These are phyloP conservation scores for Fusarium paranaense DNA, from an alignment of 2,329 filamentous ascomycete species.

Conservation along the genomic window DNA sequence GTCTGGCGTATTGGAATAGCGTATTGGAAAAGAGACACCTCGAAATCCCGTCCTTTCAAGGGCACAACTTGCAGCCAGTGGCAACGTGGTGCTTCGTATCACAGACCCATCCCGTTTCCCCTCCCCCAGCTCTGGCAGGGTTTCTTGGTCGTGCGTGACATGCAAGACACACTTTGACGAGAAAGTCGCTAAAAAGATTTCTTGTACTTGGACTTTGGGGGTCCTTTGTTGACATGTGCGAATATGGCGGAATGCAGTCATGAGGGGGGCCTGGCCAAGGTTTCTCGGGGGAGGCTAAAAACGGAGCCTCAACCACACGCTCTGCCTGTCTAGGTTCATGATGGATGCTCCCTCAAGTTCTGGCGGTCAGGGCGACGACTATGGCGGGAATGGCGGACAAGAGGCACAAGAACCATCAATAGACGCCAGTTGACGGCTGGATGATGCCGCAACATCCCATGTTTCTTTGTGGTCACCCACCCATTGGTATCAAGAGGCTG, in stretches of 20 bases:
- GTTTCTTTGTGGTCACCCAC: background rate
- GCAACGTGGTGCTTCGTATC: conserved; percentile 23
- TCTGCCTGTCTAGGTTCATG: background rate
- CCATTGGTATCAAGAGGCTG: conserved; percentile 1
- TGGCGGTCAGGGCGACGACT: conserved; percentile 6
- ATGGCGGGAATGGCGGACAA: conserved; percentile 11
- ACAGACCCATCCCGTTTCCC: conserved; percentile 2
- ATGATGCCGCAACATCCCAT: conserved; percentile 19
- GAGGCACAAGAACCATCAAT: conserved; percentile 11
- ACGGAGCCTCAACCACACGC: conserved; percentile 30
- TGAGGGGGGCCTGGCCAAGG: background rate
- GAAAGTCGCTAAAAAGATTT: conserved; percentile 6
- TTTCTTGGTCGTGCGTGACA: conserved; percentile 3
- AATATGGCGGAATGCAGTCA: conserved; percentile 11
- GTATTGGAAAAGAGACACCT: background rate
- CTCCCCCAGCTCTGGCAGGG: conserved; percentile 10
- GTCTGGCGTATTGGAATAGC: background rate
- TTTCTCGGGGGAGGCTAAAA: background rate
- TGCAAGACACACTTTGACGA: conserved; percentile 22
- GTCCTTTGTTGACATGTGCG: conserved; percentile 21
- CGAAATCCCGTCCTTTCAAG: background rate
- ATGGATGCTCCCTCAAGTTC: background rate
- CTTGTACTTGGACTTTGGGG: conserved; percentile 1
- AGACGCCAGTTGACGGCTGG: conserved; percentile 17
- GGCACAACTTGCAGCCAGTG: conserved; percentile 8